phyloP scores from a whole-genome alignment of 192 early-diverging fungal genomes.

The Pilobolus umbonatus region DNA sequence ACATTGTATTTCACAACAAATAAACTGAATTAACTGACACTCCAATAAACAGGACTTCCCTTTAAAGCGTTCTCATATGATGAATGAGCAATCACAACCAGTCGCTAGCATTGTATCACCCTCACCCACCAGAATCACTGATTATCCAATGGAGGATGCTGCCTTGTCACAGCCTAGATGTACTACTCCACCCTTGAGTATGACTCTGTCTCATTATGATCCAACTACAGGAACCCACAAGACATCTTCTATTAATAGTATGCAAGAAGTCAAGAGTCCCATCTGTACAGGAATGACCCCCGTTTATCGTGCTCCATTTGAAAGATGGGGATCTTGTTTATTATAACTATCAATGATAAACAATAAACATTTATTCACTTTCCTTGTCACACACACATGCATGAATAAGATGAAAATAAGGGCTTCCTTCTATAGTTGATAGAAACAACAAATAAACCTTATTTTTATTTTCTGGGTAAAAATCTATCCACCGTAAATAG shows the following conservation, averaged over 20 bases:
- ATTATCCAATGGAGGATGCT: background rate
- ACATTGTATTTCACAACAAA: background rate
- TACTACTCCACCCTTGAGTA: conserved; percentile 25
- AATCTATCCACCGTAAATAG: too few relatives aligned
- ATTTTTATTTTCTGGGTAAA: too few relatives aligned
- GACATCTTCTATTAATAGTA: conserved; percentile 12
- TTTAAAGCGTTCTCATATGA: background rate
- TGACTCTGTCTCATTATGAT: conserved; percentile 35
- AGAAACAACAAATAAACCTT: background rate
- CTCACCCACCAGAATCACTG: background rate
- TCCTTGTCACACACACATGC: background rate
- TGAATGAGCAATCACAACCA: background rate
- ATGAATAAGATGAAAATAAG: background rate
- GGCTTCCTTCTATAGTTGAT: background rate
- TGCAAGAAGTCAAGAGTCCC: background rate
- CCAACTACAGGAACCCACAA: conserved; percentile 22
- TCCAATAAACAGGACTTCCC: background rate
- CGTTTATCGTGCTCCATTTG: conserved; percentile 27
- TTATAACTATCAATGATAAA: conserved; percentile 8
- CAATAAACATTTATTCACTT: background rate
- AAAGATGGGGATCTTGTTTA: conserved; percentile 31
- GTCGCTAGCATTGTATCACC: background rate
- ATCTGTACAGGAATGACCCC: conserved; percentile 35
- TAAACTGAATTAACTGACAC: background rate
- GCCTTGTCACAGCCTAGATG: conserved; percentile 5